Evolutionary conservation across 1,284 basidiomycete genomes (phyloP), one percentile per base, ranked within the genome.

Genomic region (Ustilago loliicola): DNA sequence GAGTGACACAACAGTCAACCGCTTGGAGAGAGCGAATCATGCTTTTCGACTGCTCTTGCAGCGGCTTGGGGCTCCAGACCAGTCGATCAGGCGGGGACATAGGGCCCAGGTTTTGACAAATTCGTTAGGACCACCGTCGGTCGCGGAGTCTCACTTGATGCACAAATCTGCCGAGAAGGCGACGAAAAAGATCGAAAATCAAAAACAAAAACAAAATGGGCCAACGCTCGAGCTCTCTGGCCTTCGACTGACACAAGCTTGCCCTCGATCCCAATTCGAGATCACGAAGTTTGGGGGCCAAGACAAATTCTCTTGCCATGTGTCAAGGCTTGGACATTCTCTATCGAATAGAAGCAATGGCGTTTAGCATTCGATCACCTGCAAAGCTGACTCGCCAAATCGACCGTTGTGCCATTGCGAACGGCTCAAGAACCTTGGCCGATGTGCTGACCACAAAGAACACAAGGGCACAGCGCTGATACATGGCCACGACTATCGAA

Each of bases 121-220:
- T 63, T 63, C 53, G 52, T n/a, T 42, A 50, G 61, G 62, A 15
- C 47, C 47, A 45, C 5, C 55, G 32, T 65, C 62, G 62, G 62
- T 65, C 62, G 62, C 36, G 21, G 50, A 52, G 62, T 65, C 27
- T 57, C 36, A 53, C 3, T 38, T 29, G 34, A 10, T 51, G 61
- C 61, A 56, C 30, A 36, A 36, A 55, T 29, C 48, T 25, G 25
- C 48, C 48, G 27, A 50, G 48, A 13, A n/a, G 48, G 36, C 25
- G 21, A 40, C 36, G 30, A 54, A 54, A 58, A 59, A 23, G 15
- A 58, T 47, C 45, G 7, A 48, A 48, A 21, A 34, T 8, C 13
- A 47, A 23, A 17, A 59, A 19, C 23, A 48, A 48, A 50, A 32
- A 30, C 15, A 50, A 42, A 42, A 42, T n/a, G n/a, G n/a, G n/a